A percentile compares a stretch with the other conserved stretches of the same genome.
phyloP scores from a whole-genome alignment of 306 rosid genomes.

The Prunus fruticosa region DNA sequence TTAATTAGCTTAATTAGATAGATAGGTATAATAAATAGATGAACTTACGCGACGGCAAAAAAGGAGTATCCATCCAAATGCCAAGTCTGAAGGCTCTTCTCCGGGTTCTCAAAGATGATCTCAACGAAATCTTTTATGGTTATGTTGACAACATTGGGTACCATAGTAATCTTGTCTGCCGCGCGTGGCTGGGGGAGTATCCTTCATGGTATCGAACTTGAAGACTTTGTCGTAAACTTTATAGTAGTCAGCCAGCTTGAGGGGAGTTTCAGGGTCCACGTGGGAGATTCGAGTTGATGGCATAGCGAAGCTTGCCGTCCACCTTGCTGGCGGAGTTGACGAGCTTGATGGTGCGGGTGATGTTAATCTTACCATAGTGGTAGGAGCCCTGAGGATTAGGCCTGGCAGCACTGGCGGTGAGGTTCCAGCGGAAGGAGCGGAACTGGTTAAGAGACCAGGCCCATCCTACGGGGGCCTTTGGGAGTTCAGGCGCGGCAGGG shows the following conservation, averaged over 20 bases:
- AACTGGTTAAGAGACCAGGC: slow-evolving; percentile 92
- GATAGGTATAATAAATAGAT: neutral
- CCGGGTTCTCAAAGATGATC: slow-evolving; percentile 77
- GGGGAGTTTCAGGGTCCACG: slow-evolving; percentile 47
- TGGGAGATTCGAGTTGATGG: slow-evolving; percentile 71
- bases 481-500: slow-evolving; percentile 49
- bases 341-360: slow-evolving; percentile 67
- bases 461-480: slow-evolving; percentile 70
- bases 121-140: slow-evolving; percentile 50
- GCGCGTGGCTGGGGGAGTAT: slow-evolving; percentile 13
- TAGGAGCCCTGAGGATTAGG: slow-evolving; percentile 93
- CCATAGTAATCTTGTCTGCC: neutral
- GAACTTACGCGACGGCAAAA: slow-evolving; percentile 67
- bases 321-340: slow-evolving; percentile 42
- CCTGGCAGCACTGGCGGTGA: slow-evolving; percentile 89
- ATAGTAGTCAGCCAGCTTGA: slow-evolving; percentile 80
- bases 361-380: slow-evolving; percentile 71
- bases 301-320: slow-evolving; percentile 63
- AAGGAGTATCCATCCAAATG: slow-evolving; percentile 62
- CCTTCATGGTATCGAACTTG: slow-evolving; percentile 40
- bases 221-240: slow-evolving; percentile 38
- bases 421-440: slow-evolving; percentile 80
- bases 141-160: slow-evolving; percentile 45
- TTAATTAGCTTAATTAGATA: neutral
- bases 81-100: slow-evolving; percentile 67